Conservation (phyloP, 2,329 filamentous ascomycete species). For the Aspergillus caelatus region DNA sequence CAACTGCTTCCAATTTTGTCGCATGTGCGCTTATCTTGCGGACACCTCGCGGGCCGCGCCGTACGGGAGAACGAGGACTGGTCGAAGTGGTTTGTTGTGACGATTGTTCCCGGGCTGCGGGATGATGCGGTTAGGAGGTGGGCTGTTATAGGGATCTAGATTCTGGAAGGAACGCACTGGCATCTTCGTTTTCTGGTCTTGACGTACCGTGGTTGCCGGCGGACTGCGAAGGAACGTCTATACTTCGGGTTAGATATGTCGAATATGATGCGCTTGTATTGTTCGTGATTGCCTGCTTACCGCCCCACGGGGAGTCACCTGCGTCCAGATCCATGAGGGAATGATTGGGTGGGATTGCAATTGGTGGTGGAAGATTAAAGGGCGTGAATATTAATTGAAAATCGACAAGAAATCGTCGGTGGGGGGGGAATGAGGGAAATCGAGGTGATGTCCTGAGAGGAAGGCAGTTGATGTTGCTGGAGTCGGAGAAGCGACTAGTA, state of each 20-base stretch:
- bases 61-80: slow-evolving; percentile 51
- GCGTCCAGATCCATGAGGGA: slow-evolving; percentile 44
- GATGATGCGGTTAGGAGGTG: slow-evolving; percentile 17
- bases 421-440: neutral
- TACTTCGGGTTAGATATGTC: slow-evolving; percentile 25
- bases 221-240: slow-evolving; percentile 53
- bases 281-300: slow-evolving; percentile 40
- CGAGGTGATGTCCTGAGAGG: neutral
- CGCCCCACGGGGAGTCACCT: slow-evolving; percentile 54
- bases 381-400: neutral
- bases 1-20: slow-evolving; percentile 65
- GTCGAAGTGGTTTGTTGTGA: slow-evolving; percentile 42
- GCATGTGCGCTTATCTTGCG: slow-evolving; percentile 63
- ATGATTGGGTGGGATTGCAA: slow-evolving; percentile 8
- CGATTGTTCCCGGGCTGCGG: slow-evolving; percentile 32
- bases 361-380: neutral
- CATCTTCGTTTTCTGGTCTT: slow-evolving; percentile 33
- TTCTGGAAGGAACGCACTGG: slow-evolving; percentile 27
- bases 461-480: slow-evolving; percentile 11
- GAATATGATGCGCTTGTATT: slow-evolving; percentile 24
- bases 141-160: slow-evolving; percentile 23
- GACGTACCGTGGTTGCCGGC: slow-evolving; percentile 27
- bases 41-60: slow-evolving; percentile 55
- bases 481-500: slow-evolving; percentile 13
- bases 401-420: neutral